These are phyloP conservation scores for Mycosphaerella arachidis DNA, from an alignment of 2,329 filamentous ascomycete species.

Conservation along the genomic window DNA sequence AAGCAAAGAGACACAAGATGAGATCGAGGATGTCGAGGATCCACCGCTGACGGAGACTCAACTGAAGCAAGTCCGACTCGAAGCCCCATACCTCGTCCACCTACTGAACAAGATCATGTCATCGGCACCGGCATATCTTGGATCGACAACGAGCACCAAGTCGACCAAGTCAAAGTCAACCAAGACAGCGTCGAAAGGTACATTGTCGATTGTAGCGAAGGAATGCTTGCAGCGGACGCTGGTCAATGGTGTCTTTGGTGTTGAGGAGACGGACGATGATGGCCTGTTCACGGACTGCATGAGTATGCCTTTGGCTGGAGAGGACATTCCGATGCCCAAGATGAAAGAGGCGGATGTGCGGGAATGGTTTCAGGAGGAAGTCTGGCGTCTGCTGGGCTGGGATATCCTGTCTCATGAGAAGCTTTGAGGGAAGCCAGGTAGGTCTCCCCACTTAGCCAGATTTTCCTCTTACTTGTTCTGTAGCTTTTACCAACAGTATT, in stretches of 20 bases:
- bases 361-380: constrained; percentile 53
- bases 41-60: constrained; percentile 1
- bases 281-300: constrained; percentile 42
- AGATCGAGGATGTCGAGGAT: constrained; percentile 25
- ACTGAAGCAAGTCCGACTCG: constrained; percentile 28
- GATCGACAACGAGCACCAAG: constrained; percentile 11
- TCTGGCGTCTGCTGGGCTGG: constrained; percentile 58
- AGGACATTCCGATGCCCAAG: constrained; percentile 30
- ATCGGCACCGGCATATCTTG: constrained; percentile 37
- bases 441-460: background rate
- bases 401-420: constrained; percentile 40
- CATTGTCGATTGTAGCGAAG: constrained; percentile 36
- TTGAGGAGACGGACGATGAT: constrained; percentile 25
- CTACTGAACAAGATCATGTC: constrained; percentile 39
- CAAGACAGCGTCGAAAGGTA: constrained; percentile 29
- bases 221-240: constrained; percentile 44
- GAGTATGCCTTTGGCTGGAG: constrained; percentile 35
- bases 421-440: background rate
- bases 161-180: constrained; percentile 26
- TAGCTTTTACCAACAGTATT: background rate
- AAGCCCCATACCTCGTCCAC: constrained; percentile 40
- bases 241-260: constrained; percentile 42
- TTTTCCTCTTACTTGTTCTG: background rate
- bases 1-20: constrained; percentile 11
- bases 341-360: constrained; percentile 39